phyloP scores from a whole-genome alignment of 1,284 basidiomycete genomes.

The Schizopora paradoxa region DNA sequence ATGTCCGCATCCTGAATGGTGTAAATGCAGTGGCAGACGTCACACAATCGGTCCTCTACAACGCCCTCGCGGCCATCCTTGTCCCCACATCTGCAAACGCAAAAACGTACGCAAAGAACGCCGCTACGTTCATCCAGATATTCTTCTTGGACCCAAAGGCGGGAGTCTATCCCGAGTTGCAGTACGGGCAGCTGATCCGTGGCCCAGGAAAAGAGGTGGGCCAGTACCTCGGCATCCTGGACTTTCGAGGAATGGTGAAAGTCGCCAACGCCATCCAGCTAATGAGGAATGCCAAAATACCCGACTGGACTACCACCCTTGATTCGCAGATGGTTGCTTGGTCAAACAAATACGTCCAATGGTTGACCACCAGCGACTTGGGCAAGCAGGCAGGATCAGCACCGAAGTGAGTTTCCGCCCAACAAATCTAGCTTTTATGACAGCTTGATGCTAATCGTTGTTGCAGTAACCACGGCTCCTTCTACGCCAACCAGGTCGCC shows the following conservation, averaged over 20 bases:
- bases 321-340: slow-evolving; percentile 45
- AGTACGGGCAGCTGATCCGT: slow-evolving; percentile 60
- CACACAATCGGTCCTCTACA: slow-evolving; percentile 58
- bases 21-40: slow-evolving; percentile 48
- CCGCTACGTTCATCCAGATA: slow-evolving; percentile 42
- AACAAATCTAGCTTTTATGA: background rate
- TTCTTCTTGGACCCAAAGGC: slow-evolving; percentile 59
- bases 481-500: slow-evolving; percentile 33
- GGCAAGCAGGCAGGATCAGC: slow-evolving; percentile 44
- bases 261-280: slow-evolving; percentile 53
- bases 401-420: slow-evolving; percentile 43
- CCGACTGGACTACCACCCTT: slow-evolving; percentile 51
- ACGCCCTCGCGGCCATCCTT: slow-evolving; percentile 51
- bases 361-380: slow-evolving; percentile 48
- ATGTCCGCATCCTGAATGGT: slow-evolving; percentile 50
- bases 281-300: slow-evolving; percentile 42
- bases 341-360: slow-evolving; percentile 47
- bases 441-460: slow-evolving; percentile 9
- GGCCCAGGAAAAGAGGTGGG: slow-evolving; percentile 52
- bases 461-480: slow-evolving; percentile 53
- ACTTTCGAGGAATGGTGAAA: slow-evolving; percentile 58
- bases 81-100: slow-evolving; percentile 32
- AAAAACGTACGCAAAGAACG: slow-evolving; percentile 34
- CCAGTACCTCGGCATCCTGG: slow-evolving; percentile 58
- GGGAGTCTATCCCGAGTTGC: slow-evolving; percentile 63